These are phyloP conservation scores for Astrephomene gubernaculifera DNA, from an alignment of 139 green algal genomes.

Conservation along the genomic window DNA sequence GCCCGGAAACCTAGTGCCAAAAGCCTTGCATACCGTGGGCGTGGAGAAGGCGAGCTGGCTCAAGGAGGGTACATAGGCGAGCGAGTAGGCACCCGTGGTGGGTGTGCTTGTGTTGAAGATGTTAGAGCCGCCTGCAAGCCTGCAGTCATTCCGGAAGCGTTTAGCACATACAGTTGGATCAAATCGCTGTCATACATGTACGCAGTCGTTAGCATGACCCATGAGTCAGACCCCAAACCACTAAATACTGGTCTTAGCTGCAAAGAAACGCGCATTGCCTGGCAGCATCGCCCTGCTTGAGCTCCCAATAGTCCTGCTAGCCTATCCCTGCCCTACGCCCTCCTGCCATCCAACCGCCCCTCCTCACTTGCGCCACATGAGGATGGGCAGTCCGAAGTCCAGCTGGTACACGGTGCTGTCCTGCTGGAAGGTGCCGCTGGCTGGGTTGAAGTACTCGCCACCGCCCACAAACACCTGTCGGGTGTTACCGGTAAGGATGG, in stretches of 20 bases:
- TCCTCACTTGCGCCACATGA: conserved; percentile 15
- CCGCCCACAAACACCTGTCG: conserved; percentile 15
- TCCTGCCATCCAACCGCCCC: background rate
- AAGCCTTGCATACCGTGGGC: no score
- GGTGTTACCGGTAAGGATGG: no score
- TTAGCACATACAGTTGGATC: no score
- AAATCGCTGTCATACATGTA: no score
- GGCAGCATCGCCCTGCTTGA: no score
- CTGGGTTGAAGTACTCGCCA: conserved; percentile 23
- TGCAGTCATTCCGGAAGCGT: background rate
- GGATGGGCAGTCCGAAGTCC: conserved; percentile 8
- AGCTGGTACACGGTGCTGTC: conserved; percentile 31
- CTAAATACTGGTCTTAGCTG: no score
- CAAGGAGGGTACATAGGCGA: conserved; percentile 1
- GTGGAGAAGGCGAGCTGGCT: conserved; percentile 38
- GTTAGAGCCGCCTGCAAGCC: conserved; percentile 24
- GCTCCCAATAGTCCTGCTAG: no score
- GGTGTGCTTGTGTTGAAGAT: conserved; percentile 18
- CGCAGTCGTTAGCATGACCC: no score
- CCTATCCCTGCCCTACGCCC: no score
- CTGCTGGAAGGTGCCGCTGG: background rate
- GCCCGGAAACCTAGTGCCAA: no score
- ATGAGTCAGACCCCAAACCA: no score
- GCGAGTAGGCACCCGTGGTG: background rate
- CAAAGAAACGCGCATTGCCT: no score